phyloP scores from a whole-genome alignment of 2,329 filamentous ascomycete species.

The Moelleriella libera region DNA sequence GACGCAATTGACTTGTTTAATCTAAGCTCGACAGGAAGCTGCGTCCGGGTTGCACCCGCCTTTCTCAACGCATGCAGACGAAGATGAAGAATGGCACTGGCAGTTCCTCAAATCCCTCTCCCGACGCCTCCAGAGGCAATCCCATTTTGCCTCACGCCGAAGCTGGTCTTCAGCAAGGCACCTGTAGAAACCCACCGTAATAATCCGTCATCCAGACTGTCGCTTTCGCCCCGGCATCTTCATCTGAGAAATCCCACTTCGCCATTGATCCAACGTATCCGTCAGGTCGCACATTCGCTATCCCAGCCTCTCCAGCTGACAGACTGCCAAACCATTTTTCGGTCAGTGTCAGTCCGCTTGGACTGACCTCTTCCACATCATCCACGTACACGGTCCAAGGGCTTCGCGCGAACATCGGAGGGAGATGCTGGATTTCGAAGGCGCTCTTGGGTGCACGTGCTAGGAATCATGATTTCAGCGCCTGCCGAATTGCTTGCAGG shows the following conservation, averaged over 20 bases:
- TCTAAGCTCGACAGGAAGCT: too few species aligned
- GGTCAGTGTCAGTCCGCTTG: constrained; percentile 3
- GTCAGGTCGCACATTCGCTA: constrained; percentile 9
- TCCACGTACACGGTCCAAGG: background rate
- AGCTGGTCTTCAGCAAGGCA: too few species aligned
- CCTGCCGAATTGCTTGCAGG: background rate
- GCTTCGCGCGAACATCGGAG: background rate
- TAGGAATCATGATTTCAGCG: background rate
- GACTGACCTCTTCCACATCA: background rate
- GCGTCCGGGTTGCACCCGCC: too few species aligned
- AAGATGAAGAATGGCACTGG: too few species aligned
- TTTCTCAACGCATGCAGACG: too few species aligned
- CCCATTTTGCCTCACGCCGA: too few species aligned
- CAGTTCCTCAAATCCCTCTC: too few species aligned
- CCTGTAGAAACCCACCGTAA: too few species aligned
- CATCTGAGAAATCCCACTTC: background rate
- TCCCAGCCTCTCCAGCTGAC: constrained; percentile 4
- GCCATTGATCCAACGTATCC: constrained; percentile 10
- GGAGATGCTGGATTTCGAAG: background rate
- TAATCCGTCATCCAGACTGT: too few species aligned
- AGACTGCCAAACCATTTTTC: constrained; percentile 11
- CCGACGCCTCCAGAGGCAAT: too few species aligned
- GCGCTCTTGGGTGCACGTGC: background rate
- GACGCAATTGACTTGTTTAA: too few species aligned
- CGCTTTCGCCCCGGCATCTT: too few species aligned